A percentile compares a stretch with the other conserved stretches of the same genome.
phyloP scores from a whole-genome alignment of 2,329 filamentous ascomycete genomes.

The Neopestalotiopsis rosae region DNA sequence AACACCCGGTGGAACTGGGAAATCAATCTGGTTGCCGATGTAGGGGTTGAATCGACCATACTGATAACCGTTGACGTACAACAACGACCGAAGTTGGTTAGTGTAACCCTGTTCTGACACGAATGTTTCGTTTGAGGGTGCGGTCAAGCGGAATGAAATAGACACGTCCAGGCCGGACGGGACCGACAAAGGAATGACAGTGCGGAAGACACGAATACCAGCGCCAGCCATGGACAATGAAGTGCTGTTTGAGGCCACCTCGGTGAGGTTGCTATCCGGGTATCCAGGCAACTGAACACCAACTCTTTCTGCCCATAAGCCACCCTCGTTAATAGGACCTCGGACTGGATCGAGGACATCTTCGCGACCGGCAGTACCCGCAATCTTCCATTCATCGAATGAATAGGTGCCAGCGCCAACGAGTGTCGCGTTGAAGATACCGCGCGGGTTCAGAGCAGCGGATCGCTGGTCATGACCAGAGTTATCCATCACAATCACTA shows the following conservation, averaged over 20 bases:
- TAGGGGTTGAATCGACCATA: slow-evolving; percentile 65
- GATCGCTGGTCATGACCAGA: slow-evolving; percentile 62
- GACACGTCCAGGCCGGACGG: slow-evolving; percentile 59
- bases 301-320: slow-evolving; percentile 61
- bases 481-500: slow-evolving; percentile 65
- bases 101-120: slow-evolving; percentile 33
- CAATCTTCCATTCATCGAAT: slow-evolving; percentile 63
- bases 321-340: slow-evolving; percentile 62
- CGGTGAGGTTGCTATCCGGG: slow-evolving; percentile 50
- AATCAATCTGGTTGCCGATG: slow-evolving; percentile 65
- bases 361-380: slow-evolving; percentile 60
- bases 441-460: slow-evolving; percentile 52
- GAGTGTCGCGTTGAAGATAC: slow-evolving; percentile 58
- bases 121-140: slow-evolving; percentile 47
- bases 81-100: slow-evolving; percentile 52
- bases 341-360: slow-evolving; percentile 59
- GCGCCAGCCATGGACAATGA: slow-evolving; percentile 50
- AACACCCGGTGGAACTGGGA: slow-evolving; percentile 64
- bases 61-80: slow-evolving; percentile 71
- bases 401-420: slow-evolving; percentile 40
- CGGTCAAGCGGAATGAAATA: slow-evolving; percentile 58
- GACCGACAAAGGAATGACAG: slow-evolving; percentile 54
- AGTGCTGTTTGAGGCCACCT: slow-evolving; percentile 33
- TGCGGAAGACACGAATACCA: slow-evolving; percentile 62
- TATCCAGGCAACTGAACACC: slow-evolving; percentile 65